phyloP scores from a whole-genome alignment of 179 eudicot genomes.

The Nepenthes alata region DNA sequence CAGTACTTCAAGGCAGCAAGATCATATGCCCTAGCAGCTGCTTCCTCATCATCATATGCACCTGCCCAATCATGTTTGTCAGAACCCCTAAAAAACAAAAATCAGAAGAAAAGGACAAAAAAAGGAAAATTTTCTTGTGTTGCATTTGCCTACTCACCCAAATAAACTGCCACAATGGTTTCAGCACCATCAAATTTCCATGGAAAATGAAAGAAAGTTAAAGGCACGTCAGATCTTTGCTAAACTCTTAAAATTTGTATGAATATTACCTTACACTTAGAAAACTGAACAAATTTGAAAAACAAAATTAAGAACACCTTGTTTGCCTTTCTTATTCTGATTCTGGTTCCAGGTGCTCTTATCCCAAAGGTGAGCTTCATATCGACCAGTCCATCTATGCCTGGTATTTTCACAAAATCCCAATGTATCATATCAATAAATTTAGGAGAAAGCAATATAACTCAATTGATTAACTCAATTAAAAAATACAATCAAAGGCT shows the following conservation, averaged over 20 bases:
- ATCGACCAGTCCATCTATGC: conserved; percentile 99
- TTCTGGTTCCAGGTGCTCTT: conserved; percentile 98
- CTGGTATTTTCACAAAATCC: conserved; percentile 22
- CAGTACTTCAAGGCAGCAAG: conserved; percentile 98
- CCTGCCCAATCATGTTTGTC: conserved; percentile 26
- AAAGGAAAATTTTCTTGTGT: background rate
- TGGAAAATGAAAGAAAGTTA: conserved; percentile 15
- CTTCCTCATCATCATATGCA: conserved; percentile 99
- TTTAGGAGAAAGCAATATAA: no score
- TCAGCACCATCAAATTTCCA: conserved; percentile 14
- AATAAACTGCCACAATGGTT: conserved; percentile 53
- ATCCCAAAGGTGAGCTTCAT: conserved; percentile 99
- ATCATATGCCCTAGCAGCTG: conserved; percentile 99
- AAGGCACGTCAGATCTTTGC: conserved; percentile 8
- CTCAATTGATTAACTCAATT: no score
- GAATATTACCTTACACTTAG: background rate
- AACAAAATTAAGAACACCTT: conserved; percentile 40
- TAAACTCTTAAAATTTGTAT: background rate
- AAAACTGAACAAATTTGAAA: background rate
- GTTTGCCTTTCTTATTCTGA: conserved; percentile 97
- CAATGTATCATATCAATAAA: no score
- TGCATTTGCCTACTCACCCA: conserved; percentile 45
- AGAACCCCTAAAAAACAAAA: background rate
- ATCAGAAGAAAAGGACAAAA: background rate
- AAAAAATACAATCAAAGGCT: no score